Evolutionary conservation across 1,284 basidiomycete genomes (phyloP), one percentile per base, ranked within the genome.

Genomic region (Phellopilus nigrolimitatus): DNA sequence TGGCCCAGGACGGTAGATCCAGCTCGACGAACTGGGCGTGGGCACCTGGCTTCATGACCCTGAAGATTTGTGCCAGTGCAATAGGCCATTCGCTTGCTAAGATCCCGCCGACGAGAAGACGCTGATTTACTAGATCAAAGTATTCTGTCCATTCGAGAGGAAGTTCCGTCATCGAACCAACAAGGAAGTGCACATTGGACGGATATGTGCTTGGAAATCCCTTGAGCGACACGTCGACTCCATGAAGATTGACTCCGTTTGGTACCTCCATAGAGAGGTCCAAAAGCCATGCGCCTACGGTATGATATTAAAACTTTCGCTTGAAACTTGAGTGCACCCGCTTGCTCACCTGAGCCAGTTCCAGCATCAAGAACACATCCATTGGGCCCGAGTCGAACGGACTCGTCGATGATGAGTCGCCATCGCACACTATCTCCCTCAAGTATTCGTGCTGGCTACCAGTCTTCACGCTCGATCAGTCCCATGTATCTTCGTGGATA

Each of bases 81-180:
- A 49, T 47, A 2, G 28, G 37, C 68, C 68, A 70, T 34, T 68
- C 60, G 0, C 49, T 45, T 13, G 44, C 56, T 1, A 58, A 61
- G 42, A 70, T 61, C 0, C 60, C 64, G 5, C 47, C 57, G 4
- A 68, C 57, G 2, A 70, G 53, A 30, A 69, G 56, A 1, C 66
- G 65, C 25, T 69, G 68, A 28, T 66, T 56, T 5, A 67, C 49
- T 31, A 69, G 56, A n/a, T 54, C 22, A 46, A 68, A 69, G 25
- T 57, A 57, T 31, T 57, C 55, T 8, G 52, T 51, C 65, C 63
- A 68, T 12, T 37, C 33, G 2, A 10, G 4, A 24, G 48, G 53
- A 4, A 54, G 39, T 12, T 45, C 28, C n/a, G 42, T 27, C 7
- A 33, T 25, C 12, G 53, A 54, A 8, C 25, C 38, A 19, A 47